These are phyloP conservation scores for Ustilago trichophora DNA, from an alignment of 1,284 basidiomycete genomes.

Conservation along the genomic window DNA sequence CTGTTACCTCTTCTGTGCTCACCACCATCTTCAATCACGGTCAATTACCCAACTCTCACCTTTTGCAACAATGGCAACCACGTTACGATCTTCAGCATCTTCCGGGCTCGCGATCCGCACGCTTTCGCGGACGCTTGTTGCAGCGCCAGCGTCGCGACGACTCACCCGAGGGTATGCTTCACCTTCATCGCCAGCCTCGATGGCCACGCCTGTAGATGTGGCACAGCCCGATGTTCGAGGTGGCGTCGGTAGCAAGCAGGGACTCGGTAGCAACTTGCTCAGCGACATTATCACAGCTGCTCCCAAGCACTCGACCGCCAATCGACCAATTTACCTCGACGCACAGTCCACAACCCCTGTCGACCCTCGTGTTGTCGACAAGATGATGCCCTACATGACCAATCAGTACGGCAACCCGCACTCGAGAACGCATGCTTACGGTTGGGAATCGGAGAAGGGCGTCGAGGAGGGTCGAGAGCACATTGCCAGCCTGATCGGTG, in stretches of 20 bases:
- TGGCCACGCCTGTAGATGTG: conserved; percentile 59
- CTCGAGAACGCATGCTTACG: conserved; percentile 96
- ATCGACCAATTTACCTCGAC: conserved; percentile 65
- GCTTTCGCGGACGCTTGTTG: conserved; percentile 22
- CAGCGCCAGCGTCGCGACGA: conserved; percentile 3
- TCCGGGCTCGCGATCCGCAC: conserved; percentile 36
- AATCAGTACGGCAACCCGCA: conserved; percentile 99
- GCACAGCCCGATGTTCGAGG: conserved; percentile 49
- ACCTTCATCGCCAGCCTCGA: conserved; percentile 50
- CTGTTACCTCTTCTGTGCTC: too few species aligned
- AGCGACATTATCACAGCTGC: conserved; percentile 41
- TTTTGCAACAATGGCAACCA: conserved; percentile 18
- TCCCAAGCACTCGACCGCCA: conserved; percentile 43
- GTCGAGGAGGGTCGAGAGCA: conserved; percentile 92
- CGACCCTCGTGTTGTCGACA: conserved; percentile 94
- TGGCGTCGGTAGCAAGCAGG: conserved; percentile 49
- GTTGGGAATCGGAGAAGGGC: conserved; percentile 96
- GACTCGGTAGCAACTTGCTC: conserved; percentile 42
- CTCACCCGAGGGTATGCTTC: conserved; percentile 42
- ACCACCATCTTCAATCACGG: too few species aligned
- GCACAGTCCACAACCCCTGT: conserved; percentile 85
- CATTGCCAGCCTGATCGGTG: conserved; percentile 89
- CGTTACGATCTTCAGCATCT: conserved; percentile 27
- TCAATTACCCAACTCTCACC: too few species aligned
- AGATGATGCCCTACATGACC: conserved; percentile 94